These are phyloP conservation scores for Tremellales sp. DNA, from an alignment of 1,284 basidiomycete genomes.

Conservation along the genomic window DNA sequence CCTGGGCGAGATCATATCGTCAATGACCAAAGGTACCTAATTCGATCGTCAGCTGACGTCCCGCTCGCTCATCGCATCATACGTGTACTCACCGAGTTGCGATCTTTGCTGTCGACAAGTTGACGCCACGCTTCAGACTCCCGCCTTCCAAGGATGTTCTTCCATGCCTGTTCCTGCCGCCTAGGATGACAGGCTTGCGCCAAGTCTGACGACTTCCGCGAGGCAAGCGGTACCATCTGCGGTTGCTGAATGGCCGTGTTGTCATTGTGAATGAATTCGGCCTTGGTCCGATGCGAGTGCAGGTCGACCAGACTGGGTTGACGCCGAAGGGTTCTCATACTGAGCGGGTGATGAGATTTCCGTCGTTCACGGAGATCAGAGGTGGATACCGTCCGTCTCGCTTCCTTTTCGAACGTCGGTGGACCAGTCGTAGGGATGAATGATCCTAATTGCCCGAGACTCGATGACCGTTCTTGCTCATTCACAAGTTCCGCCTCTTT, in stretches of 20 bases:
- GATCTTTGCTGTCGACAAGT: neutral
- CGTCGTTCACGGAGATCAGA: neutral
- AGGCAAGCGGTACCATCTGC: too few relatives aligned
- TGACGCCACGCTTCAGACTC: neutral
- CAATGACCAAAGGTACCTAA: too few relatives aligned
- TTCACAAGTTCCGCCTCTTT: too few relatives aligned
- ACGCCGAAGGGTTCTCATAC: neutral
- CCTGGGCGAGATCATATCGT: too few relatives aligned
- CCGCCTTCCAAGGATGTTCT: neutral
- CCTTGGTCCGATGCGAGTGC: neutral
- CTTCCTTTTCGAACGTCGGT: too few relatives aligned
- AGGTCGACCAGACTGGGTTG: neutral
- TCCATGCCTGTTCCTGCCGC: neutral
- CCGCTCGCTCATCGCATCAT: neutral
- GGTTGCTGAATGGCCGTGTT: too few relatives aligned
- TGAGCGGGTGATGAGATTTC: slow-evolving; percentile 1
- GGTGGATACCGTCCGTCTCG: neutral
- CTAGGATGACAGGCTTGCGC: too few relatives aligned
- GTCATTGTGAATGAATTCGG: slow-evolving; percentile 5
- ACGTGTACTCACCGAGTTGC: neutral
- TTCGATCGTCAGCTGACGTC: too few relatives aligned
- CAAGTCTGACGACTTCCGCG: too few relatives aligned
- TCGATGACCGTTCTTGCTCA: too few relatives aligned
- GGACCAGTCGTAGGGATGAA: too few relatives aligned
- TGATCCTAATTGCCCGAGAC: too few relatives aligned